Base-by-base conservation (phyloP, 2,329 filamentous ascomycete species). In the Sporothrix pseudoabietina region DNA sequence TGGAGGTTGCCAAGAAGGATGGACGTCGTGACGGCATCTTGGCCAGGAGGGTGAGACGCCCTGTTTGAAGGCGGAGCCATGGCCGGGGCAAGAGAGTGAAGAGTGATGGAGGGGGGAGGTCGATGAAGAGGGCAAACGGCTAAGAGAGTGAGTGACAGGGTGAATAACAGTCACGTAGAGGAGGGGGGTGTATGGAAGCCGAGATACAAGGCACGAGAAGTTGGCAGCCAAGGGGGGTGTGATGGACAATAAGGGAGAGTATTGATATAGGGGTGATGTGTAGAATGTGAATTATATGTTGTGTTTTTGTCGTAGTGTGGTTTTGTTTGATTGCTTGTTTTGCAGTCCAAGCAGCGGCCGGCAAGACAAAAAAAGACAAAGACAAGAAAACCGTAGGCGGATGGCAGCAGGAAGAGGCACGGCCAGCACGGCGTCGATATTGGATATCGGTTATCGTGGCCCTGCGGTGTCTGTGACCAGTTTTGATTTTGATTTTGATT, bases 1-100 rank as follows among this genome's bases (percentile, higher is more conserved):
- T 94, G 92, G n/a, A 94, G 85, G 80, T 94, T 94, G 75, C 86
- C 88, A 77, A 94, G 84, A 75, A 93, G 85, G 78, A 91, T 89
- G 47, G 88, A 90, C 1, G 88, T 90, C 14, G 85, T 87, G 74
- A 84, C 80, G 74, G 76, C 71, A 74, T 75, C 35, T 26, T 73
- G 65, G 16, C 10, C 30, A 14, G 12, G 32, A 65, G 72, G 72
- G 52, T 68, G 74, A 63, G 71, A n/a, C 35, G 32, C 66, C 70
- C 80, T 78, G 72, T 78, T 77, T 16, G 77, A 72, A 59, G 79
- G 73, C 32, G 78, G 70, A 77, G 74, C 73, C 77, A 77, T 78
- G 71, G 59, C 63, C 6, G 26, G 19, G 49, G 26, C 19, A 22
- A 52, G 30, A 30, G n/a, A 47, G 39, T 49, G 41, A 19, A 49